Base-by-base conservation (phyloP, 352 stramenopile genomes). In the Globisporangium alternatum region DNA sequence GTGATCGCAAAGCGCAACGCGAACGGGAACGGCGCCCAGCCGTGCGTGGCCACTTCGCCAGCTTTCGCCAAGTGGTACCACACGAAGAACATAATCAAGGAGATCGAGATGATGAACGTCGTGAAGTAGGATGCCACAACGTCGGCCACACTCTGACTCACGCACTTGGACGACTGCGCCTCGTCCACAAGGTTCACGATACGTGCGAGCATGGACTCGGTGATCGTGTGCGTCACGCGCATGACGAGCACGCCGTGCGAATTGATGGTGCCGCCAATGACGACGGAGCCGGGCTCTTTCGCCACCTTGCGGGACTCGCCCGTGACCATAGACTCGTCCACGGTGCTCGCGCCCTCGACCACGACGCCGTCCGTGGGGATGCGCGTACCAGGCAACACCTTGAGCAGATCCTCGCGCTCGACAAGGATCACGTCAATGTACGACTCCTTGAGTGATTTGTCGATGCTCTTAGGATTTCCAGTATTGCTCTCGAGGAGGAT, bases 261-360 rank as follows among this genome's bases (percentile, higher is more conserved):
- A 52, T 93, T 93, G 22, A 89, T 78, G 17, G 85, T 90, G 13
- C 82, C 81, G 47, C 83, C 85, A 28, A 90, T 90, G 22, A 93
- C 84, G 53, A 65, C 71, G 2, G 78, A 74, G 12, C 80, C 83
- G 41, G 70, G 55, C 43, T 83, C 72, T 43, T 93, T 93, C 22
- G 77, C 35, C 21, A 93, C 85, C 45, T 89, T 88, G 35, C 78
- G 72, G 31, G 79, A 70, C 66, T 91, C 85, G 51, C 85, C 85
- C 6, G 79, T 93, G 56, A 93, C 66, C 81, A 91, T 91, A 4
- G 83, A 91, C 51, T 93, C 85, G 61, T 93, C 82, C 37, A 93
- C 77, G 1, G 74, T 80, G 64, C 80, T 91, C 39, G 69, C 70
- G 37, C 85, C 85, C 25, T 82, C 70, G 8, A 91, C 69, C 39